Percentiles rank a stretch among this genome's conserved stretches.
phyloP scores from a whole-genome alignment of 345 rosid species.

The Psidium guajava region DNA sequence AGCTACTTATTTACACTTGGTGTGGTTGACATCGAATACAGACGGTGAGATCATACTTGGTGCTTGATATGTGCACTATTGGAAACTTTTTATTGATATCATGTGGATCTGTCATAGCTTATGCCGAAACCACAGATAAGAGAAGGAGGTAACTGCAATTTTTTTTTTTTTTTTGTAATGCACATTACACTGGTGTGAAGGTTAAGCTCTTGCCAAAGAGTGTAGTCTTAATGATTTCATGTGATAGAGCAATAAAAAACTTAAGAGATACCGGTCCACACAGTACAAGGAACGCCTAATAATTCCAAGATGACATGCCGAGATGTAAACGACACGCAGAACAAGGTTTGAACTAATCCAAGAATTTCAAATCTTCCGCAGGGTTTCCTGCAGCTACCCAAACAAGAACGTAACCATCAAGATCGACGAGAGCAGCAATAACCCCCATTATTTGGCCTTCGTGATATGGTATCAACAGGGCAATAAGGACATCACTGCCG shows the following conservation, averaged over 20 bases:
- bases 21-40: conserved; percentile 43
- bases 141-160: not conserved
- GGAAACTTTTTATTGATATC: not conserved
- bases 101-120: not conserved
- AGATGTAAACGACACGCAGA: not conserved
- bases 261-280: not conserved
- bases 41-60: conserved; percentile 26
- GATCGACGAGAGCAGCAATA: conserved; percentile 52
- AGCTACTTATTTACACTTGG: conserved; percentile 34
- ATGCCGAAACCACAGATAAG: not conserved
- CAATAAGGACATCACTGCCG: conserved; percentile 51
- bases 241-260: not conserved
- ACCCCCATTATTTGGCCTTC: conserved; percentile 55
- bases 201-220: not conserved
- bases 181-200: not conserved
- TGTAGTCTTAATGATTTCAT: not conserved
- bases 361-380: conserved; percentile 7
- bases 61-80: not conserved
- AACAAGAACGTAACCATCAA: conserved; percentile 50
- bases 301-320: not conserved
- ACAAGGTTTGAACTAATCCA: not conserved
- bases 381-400: conserved; percentile 59
- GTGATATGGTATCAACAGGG: conserved; percentile 63
- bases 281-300: not conserved
- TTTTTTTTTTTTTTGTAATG: not conserved